Conservation (phyloP, 2,329 filamentous ascomycete species). For the Lasiodiplodia citricola region DNA sequence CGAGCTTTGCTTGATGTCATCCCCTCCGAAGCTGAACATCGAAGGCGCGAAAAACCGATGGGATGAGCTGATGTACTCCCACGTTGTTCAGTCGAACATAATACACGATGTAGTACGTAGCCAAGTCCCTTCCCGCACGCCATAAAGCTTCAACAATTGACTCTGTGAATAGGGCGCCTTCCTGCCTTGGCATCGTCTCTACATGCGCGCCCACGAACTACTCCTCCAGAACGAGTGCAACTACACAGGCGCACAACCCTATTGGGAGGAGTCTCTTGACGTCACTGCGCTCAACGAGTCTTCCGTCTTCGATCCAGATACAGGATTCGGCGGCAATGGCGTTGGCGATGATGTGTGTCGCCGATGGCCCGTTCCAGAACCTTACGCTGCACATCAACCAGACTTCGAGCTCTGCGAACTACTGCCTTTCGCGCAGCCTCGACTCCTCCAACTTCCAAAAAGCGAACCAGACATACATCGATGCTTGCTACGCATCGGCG, state of each 20-base stretch:
- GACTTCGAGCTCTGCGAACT: slow-evolving; percentile 28
- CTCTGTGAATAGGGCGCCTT: slow-evolving; percentile 33
- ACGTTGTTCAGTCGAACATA: slow-evolving; percentile 13
- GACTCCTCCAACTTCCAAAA: slow-evolving; percentile 6
- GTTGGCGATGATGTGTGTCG: slow-evolving; percentile 36
- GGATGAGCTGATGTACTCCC: slow-evolving; percentile 24
- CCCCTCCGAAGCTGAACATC: slow-evolving; percentile 11
- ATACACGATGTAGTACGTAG: slow-evolving; percentile 21
- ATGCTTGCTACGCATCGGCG: slow-evolving; percentile 8
- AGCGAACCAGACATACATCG: slow-evolving; percentile 12
- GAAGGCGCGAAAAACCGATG: slow-evolving; percentile 15
- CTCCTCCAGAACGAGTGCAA: slow-evolving; percentile 53
- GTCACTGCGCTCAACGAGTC: background rate
- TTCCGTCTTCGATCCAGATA: slow-evolving; percentile 25
- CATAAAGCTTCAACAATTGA: background rate
- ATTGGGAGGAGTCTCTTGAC: slow-evolving; percentile 27
- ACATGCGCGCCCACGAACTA: slow-evolving; percentile 50
- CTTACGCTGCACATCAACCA: slow-evolving; percentile 40
- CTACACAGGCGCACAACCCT: slow-evolving; percentile 51
- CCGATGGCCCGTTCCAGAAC: slow-evolving; percentile 44
- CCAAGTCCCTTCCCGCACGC: too few species aligned
- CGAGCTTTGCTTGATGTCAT: slow-evolving; percentile 26
- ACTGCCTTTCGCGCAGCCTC: slow-evolving; percentile 23
- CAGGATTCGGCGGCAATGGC: slow-evolving; percentile 28
- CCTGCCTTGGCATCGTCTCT: slow-evolving; percentile 54